phyloP scores from a whole-genome alignment of 352 stramenopile species.

The Salisapilia sapeloensis region DNA sequence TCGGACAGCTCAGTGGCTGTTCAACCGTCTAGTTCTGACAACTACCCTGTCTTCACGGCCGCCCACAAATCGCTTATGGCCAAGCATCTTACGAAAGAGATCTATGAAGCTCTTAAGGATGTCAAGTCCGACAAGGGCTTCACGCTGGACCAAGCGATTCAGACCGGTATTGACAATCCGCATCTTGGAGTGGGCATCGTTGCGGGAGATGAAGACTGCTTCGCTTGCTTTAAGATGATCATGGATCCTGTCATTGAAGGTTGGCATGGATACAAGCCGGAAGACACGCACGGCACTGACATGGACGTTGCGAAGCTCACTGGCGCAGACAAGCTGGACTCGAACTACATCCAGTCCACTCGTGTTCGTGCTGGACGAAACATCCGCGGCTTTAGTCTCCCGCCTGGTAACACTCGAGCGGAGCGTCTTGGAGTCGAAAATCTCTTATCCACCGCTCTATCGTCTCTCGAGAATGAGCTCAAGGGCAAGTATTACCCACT shows the following conservation, averaged over 20 bases:
- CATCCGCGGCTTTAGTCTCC: constrained; percentile 78
- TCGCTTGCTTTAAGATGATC: constrained; percentile 63
- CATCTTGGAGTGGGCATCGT: constrained; percentile 70
- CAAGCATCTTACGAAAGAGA: constrained; percentile 61
- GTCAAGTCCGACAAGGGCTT: constrained; percentile 50
- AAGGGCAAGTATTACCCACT: constrained; percentile 82
- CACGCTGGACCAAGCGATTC: constrained; percentile 73
- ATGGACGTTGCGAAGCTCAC: constrained; percentile 65
- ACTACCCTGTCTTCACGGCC: constrained; percentile 58
- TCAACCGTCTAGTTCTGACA: constrained; percentile 41
- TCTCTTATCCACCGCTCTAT: constrained; percentile 62
- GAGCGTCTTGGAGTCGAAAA: constrained; percentile 76
- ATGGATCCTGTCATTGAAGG: constrained; percentile 76
- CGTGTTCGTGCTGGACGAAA: constrained; percentile 84
- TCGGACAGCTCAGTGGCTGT: constrained; percentile 31
- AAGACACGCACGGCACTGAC: constrained; percentile 65
- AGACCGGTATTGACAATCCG: constrained; percentile 70
- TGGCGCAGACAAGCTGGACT: constrained; percentile 47
- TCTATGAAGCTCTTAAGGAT: constrained; percentile 76
- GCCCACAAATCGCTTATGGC: constrained; percentile 80
- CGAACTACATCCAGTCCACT: constrained; percentile 83
- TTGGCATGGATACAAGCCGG: constrained; percentile 72
- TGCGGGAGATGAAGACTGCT: constrained; percentile 78
- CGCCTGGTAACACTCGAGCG: constrained; percentile 67
- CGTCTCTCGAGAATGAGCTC: constrained; percentile 48